Base-by-base conservation (phyloP, 345 rosid genomes). In the Hypericum perforatum region DNA sequence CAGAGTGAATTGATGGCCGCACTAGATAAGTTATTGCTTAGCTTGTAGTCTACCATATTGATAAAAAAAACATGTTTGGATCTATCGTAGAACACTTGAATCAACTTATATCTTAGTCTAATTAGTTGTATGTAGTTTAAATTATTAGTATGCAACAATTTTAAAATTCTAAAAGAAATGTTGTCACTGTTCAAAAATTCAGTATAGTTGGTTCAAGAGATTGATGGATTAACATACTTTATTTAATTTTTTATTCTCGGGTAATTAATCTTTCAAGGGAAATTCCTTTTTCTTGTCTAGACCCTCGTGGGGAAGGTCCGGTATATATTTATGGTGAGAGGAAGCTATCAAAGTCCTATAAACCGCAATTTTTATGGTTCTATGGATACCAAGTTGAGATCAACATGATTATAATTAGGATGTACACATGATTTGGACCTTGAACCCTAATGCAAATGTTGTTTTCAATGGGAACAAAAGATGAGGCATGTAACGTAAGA, bases 1-100 rank as follows among this genome's bases (percentile, higher is more conserved):
- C 7, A 14, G 15, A 9, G 12, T 11, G 13, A 61, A 58, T 39
- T 54, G 66, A 58, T 65, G 49, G 41, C 15, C 15, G 8, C 45
- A 36, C 16, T 46, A 13, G 16, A 46, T 9, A 46, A 16, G 43
- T 47, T 64, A 45, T 70, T 79, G 77, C 85, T 82, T 82, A 63
- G 55, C 78, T 75, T 79, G 70, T 77, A 67, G 82, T 76, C 72
- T 50, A 70, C 75, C 0, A 45, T 73, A 16, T 64, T 62, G 44
- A 58, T 50, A 46, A 39, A 53, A 48, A 6, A 62, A 59, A 64
- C 59, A 50, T 61, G 57, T n/a, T 1, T 10, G 15, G 5, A 45
- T 45, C 5, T 45, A 45, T 45, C 15, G n/a, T 9, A 45, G 11
- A 7, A 5, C n/a, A 45, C n/a, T 45, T 8, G 7, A 45, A 45